Conservation (phyloP, 805 yeast genomes). For the Nakazawaea populi region DNA sequence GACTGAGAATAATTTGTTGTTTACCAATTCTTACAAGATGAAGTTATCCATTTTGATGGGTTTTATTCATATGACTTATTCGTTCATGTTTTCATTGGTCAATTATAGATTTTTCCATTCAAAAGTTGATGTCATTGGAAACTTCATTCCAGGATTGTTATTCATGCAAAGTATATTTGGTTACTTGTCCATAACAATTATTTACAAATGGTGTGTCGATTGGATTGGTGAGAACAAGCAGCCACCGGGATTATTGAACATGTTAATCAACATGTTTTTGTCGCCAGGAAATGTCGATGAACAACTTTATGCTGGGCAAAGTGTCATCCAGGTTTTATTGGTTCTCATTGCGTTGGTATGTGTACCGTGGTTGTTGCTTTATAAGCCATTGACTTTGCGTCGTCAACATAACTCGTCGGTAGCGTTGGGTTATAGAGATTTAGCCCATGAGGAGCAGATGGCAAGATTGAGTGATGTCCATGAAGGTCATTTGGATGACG, state of each 20-base stretch:
- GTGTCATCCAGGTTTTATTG: constrained; percentile 63
- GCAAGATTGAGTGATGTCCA: constrained; percentile 14
- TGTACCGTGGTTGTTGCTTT: constrained; percentile 86
- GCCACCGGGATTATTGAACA: constrained; percentile 91
- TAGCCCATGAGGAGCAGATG: constrained; percentile 23
- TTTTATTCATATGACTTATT: constrained; percentile 88
- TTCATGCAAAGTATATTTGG: constrained; percentile 98
- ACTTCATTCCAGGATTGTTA: constrained; percentile 87
- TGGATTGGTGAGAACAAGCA: constrained; percentile 74
- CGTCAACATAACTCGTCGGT: constrained; percentile 46
- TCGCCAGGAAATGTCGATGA: constrained; percentile 88
- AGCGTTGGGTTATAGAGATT: constrained; percentile 41
- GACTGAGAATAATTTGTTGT: constrained; percentile 82
- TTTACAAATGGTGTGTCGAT: constrained; percentile 92
- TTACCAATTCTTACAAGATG: constrained; percentile 96
- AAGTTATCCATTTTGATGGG: constrained; percentile 94
- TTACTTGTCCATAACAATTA: constrained; percentile 75
- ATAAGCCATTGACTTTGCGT: constrained; percentile 74
- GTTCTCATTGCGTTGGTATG: constrained; percentile 76
- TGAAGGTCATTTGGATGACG: constrained; percentile 23
- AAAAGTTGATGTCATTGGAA: constrained; percentile 78
- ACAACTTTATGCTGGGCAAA: constrained; percentile 75
- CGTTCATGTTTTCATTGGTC: constrained; percentile 77
- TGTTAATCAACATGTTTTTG: constrained; percentile 93
- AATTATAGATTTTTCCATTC: constrained; percentile 69